These are phyloP conservation scores for Yarrowia sp. DNA, from an alignment of 805 yeast species.

Conservation along the genomic window DNA sequence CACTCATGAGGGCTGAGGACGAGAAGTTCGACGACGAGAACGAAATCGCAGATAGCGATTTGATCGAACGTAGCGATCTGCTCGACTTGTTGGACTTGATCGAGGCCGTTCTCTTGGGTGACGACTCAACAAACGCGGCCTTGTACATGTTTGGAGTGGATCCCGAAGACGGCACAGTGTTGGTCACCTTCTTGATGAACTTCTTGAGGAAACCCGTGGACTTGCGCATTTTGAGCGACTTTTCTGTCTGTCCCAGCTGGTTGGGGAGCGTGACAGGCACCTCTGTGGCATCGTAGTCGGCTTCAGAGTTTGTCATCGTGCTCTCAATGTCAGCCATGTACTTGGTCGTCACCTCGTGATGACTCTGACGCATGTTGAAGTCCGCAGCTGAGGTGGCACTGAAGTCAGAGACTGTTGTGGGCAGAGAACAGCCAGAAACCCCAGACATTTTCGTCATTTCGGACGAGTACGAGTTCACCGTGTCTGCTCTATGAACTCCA, in stretches of 20 bases:
- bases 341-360: slow-evolving; percentile 23
- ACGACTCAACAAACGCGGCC: slow-evolving; percentile 20
- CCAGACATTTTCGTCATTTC: slow-evolving; percentile 31
- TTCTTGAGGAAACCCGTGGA: slow-evolving; percentile 47
- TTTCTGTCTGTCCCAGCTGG: slow-evolving; percentile 32
- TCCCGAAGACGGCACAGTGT: slow-evolving; percentile 1
- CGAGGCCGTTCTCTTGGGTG: slow-evolving; percentile 21
- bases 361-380: slow-evolving; percentile 26
- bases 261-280: slow-evolving; percentile 44
- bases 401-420: slow-evolving; percentile 22
- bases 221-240: slow-evolving; percentile 46
- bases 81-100: slow-evolving; percentile 17
- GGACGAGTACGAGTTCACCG: slow-evolving; percentile 17
- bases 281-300: slow-evolving; percentile 26
- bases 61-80: slow-evolving; percentile 41
- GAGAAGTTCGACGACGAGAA: slow-evolving; percentile 8
- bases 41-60: slow-evolving; percentile 42
- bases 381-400: slow-evolving; percentile 26
- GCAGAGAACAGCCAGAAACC: slow-evolving; percentile 28
- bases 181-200: slow-evolving; percentile 42
- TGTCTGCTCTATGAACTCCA: slow-evolving; percentile 26
- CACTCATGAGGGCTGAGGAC: slow-evolving; percentile 2
- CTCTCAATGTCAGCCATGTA: slow-evolving; percentile 26
- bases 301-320: background rate
- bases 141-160: slow-evolving; percentile 22